Evolutionary conservation across 2,329 filamentous ascomycete genomes (phyloP).

Genomic region (Epicoccum sorghinum): DNA sequence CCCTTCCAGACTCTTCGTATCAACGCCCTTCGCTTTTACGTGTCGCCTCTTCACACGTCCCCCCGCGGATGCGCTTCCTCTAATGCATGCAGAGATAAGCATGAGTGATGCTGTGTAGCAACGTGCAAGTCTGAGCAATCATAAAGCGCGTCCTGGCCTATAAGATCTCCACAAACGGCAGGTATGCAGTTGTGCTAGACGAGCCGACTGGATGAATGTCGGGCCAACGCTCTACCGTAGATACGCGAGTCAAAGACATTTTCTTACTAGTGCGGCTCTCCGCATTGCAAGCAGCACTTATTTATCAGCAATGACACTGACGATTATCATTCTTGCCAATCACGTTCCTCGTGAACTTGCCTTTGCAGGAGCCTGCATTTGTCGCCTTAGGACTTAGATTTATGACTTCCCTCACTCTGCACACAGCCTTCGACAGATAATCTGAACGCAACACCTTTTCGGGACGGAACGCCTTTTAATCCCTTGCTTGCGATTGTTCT

Average conservation of each 20-base stretch:
- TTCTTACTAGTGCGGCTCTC: slow-evolving; percentile 13
- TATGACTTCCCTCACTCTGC: neutral
- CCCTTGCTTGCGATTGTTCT: neutral
- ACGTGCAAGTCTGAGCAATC: neutral
- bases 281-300: slow-evolving; percentile 13
- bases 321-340: slow-evolving; percentile 12
- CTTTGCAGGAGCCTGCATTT: neutral
- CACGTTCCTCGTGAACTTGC: slow-evolving; percentile 9
- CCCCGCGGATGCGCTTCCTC: neutral
- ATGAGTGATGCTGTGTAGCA: neutral
- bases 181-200: neutral
- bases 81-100: neutral
- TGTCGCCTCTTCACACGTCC: neutral
- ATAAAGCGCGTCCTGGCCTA: neutral
- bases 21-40: slow-evolving; percentile 5
- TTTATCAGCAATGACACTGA: slow-evolving; percentile 35
- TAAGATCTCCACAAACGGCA: neutral
- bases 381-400: slow-evolving; percentile 1
- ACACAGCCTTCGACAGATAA: neutral
- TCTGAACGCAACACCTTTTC: neutral
- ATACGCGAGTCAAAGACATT: slow-evolving; percentile 4
- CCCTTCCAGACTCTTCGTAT: neutral
- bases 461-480: neutral
- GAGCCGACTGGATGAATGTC: slow-evolving; percentile 10
- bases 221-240: slow-evolving; percentile 3